A percentile compares a stretch with the other conserved stretches of the same genome.
phyloP scores from a whole-genome alignment of 169 alveolate species.

The Fabrea salina region DNA sequence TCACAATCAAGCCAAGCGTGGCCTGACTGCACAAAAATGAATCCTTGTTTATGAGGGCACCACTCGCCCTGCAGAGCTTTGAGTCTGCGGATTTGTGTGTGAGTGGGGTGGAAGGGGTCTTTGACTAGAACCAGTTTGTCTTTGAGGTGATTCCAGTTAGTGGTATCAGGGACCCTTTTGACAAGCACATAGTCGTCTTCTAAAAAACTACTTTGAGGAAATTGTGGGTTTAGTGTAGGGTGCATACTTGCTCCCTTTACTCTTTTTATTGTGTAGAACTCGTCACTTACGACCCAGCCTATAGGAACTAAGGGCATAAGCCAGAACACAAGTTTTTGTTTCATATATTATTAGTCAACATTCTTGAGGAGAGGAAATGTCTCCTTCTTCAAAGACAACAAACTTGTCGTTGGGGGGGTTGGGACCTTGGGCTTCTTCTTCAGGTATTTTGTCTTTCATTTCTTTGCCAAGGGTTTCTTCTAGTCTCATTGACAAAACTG shows the following conservation, averaged over 20 bases:
- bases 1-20: not conserved
- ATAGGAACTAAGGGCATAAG: not conserved
- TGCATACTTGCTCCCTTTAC: not conserved
- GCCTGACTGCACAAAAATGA: conserved; percentile 10
- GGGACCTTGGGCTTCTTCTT: too few species aligned
- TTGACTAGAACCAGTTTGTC: not conserved
- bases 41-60: conserved; percentile 2
- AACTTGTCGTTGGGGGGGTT: too few species aligned
- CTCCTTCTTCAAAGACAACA: too few species aligned
- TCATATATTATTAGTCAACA: too few species aligned
- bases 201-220: not conserved
- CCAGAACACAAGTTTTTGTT: too few species aligned
- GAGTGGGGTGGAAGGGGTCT: not conserved
- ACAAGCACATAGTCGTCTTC: conserved; percentile 26
- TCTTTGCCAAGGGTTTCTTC: conserved; percentile 14
- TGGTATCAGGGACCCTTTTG: not conserved
- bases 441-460: not conserved
- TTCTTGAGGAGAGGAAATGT: too few species aligned
- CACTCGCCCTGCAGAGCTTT: conserved; percentile 20
- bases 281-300: not conserved
- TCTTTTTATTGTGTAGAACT: not conserved
- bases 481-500: not conserved
- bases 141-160: not conserved
- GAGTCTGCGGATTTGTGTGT: not conserved
- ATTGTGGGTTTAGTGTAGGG: not conserved